Evolutionary conservation across 257 asterid genomes (phyloP).

Genomic region (Lantana camara): DNA sequence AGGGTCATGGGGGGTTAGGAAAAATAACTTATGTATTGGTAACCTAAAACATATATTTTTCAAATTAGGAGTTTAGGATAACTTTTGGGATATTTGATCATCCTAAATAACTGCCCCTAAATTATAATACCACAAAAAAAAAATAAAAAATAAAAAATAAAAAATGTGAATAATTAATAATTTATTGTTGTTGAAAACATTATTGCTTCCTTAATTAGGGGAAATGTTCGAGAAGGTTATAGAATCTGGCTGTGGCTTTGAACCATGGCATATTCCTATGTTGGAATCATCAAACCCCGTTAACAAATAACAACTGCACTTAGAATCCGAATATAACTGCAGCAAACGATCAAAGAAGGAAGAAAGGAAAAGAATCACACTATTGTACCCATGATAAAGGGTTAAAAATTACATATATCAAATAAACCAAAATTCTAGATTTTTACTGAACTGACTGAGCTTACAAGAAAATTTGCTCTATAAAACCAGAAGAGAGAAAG

Average conservation of each 20-base stretch:
- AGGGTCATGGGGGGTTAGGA: no score
- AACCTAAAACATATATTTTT: no score
- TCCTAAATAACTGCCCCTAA: no score
- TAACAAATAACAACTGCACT: neutral
- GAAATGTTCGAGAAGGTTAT: neutral
- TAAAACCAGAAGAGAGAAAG: neutral
- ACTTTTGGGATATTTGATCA: no score
- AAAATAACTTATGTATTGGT: no score
- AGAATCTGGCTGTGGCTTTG: neutral
- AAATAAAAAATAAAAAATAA: no score
- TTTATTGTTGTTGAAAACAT: neutral
- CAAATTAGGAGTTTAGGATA: no score
- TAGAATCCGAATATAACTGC: neutral
- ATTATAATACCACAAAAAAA: no score
- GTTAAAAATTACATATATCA: neutral
- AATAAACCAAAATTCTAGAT: neutral
- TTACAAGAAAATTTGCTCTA: constrained; percentile 33
- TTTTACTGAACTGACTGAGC: constrained; percentile 28
- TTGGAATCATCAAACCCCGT: neutral
- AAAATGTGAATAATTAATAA: no score
- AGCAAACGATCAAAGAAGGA: no score
- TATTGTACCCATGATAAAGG: neutral
- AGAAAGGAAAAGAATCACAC: no score
- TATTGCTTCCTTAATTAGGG: constrained; percentile 2
- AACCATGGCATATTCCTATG: constrained; percentile 27